phyloP scores from a whole-genome alignment of 805 yeast genomes.

The Nematodospora valgi region DNA sequence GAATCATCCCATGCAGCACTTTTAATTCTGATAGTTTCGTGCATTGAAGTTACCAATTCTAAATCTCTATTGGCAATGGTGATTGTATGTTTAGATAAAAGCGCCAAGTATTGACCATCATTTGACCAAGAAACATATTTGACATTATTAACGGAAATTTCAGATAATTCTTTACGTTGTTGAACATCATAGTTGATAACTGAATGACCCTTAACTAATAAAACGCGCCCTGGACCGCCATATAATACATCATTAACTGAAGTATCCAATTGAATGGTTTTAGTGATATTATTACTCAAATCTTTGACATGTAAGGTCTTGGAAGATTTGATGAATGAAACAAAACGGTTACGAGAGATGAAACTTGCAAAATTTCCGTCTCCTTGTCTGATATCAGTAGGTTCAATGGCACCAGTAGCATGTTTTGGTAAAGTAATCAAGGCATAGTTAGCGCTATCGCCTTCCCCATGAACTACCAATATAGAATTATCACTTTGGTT shows the following conservation, averaged over 20 bases:
- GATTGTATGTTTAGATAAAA: slow-evolving; percentile 87
- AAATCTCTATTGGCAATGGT: slow-evolving; percentile 80
- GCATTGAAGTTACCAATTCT: slow-evolving; percentile 77
- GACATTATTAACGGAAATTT: slow-evolving; percentile 67
- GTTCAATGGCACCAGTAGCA: slow-evolving; percentile 91
- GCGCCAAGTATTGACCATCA: slow-evolving; percentile 83
- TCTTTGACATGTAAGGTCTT: slow-evolving; percentile 80
- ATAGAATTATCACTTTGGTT: slow-evolving; percentile 91
- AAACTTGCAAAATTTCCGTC: slow-evolving; percentile 83
- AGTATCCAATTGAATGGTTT: slow-evolving; percentile 67
- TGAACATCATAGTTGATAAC: slow-evolving; percentile 89
- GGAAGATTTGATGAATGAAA: slow-evolving; percentile 63
- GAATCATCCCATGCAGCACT: slow-evolving; percentile 97
- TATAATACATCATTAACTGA: slow-evolving; percentile 67
- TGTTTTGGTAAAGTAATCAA: slow-evolving; percentile 78
- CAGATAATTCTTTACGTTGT: slow-evolving; percentile 76
- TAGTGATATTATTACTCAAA: slow-evolving; percentile 76
- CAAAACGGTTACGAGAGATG: slow-evolving; percentile 93
- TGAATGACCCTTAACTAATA: slow-evolving; percentile 66
- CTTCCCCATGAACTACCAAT: slow-evolving; percentile 75
- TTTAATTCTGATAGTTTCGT: slow-evolving; percentile 94
- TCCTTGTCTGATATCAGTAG: slow-evolving; percentile 75
- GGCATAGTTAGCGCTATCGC: slow-evolving; percentile 65
- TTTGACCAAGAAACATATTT: slow-evolving; percentile 88
- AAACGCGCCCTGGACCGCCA: slow-evolving; percentile 81